A percentile compares a stretch with the other conserved stretches of the same genome.
Conservation (phyloP, 1,139 yeast genomes). For the Blastobotrys persicus region DNA sequence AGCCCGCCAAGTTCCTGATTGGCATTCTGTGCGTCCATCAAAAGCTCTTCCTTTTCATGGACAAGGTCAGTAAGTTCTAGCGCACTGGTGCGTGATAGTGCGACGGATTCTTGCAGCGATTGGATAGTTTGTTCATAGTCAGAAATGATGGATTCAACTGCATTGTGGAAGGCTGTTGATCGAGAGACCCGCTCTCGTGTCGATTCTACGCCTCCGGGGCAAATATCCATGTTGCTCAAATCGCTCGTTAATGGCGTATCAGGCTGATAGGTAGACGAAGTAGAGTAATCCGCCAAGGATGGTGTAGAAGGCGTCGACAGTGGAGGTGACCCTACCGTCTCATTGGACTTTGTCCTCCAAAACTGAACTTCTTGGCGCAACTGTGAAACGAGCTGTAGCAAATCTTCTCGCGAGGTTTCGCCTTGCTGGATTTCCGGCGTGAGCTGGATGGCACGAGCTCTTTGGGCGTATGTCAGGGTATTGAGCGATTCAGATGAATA, state of each 20-base stretch:
- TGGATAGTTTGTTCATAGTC: constrained; percentile 30
- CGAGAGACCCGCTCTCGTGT: constrained; percentile 22
- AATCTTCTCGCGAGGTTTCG: constrained; percentile 23
- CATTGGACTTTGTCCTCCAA: constrained; percentile 1
- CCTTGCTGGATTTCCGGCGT: constrained; percentile 29
- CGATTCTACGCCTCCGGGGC: constrained; percentile 15
- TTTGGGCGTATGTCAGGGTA: constrained; percentile 76
- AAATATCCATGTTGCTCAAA: constrained; percentile 6
- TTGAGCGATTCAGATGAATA: constrained; percentile 65
- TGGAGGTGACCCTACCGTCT: neutral
- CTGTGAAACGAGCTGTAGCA: constrained; percentile 21
- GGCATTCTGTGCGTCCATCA: constrained; percentile 17
- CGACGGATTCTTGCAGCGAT: constrained; percentile 24
- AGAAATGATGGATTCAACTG: constrained; percentile 25
- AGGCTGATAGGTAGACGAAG: constrained; percentile 2
- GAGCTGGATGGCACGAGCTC: constrained; percentile 43
- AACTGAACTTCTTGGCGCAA: constrained; percentile 25
- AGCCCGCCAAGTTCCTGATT: constrained; percentile 19
- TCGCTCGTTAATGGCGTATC: neutral
- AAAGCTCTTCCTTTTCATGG: constrained; percentile 14
- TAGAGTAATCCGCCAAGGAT: neutral
- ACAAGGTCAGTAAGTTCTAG: constrained; percentile 18
- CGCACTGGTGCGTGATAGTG: constrained; percentile 18
- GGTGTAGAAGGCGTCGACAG: constrained; percentile 8
- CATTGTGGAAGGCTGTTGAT: constrained; percentile 24